Evolutionary conservation across 768 basidiomycete genomes (phyloP), one percentile per base, ranked within the genome.

Genomic region (Leccinum subtestaceum): DNA sequence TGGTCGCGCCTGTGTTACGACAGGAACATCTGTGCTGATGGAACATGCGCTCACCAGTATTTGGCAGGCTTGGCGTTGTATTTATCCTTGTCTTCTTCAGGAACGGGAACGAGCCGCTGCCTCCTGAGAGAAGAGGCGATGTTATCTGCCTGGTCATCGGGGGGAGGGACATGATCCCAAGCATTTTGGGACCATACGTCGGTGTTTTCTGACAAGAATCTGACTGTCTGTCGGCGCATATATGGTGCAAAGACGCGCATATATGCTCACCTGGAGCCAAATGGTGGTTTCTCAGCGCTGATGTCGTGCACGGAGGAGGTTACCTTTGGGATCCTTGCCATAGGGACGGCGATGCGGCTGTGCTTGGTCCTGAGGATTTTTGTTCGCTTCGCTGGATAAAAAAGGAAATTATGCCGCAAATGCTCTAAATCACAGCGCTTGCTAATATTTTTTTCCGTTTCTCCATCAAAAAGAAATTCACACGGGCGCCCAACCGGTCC

Each of bases 81-180:
- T 68, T 82, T 86, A 48, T 75, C 72, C 69, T 87, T 88, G 17
- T 93, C 88, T n/a, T 81, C 78, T 5, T 83, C 80, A 0, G 87
- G 79, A 0, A 98, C 93, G 2, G 93, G 94, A 5, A 83, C 80
- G 8, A 77, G 71, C 3, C 83, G 82, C 70, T 98, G 96, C 60
- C 81, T 81, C 25, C 80, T 78, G 34, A 96, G 76, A 0, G 93
- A 86, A 4, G 83, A 77, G 7, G 81, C 77, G 53, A 97, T 93
- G 12, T 76, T 76, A n/a, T 87, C 84, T 43, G 77, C 80, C 70
- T 96, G 93, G 74, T 93, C 92, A 11, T 84, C 79, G 17, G 92
- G 91, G 5, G 88, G 87, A 32, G 88, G 86, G 48, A 95, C 92
- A 68, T 93, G 92, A 69, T 94, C 91, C 95, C 92, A 95, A 1